These are phyloP conservation scores for Brassica rapa DNA, from an alignment of 345 rosid genomes.

Conservation along the genomic window DNA sequence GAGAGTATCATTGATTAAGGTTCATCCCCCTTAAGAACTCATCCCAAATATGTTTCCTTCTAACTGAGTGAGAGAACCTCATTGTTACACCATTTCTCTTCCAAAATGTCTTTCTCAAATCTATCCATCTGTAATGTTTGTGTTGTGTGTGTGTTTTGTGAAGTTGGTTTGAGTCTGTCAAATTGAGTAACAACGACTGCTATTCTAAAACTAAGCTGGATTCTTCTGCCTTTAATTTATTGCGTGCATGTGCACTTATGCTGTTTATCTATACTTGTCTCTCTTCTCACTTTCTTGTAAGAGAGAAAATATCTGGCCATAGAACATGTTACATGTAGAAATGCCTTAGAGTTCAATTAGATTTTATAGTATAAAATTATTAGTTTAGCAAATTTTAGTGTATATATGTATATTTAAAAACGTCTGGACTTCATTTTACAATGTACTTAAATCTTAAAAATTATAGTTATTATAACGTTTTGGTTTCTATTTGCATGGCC, in stretches of 20 bases:
- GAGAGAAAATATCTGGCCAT: background rate
- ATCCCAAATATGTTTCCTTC: conserved; percentile 21
- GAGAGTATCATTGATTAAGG: conserved; percentile 32
- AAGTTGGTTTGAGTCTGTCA: conserved; percentile 27
- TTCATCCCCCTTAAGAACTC: conserved; percentile 36
- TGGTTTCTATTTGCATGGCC: background rate
- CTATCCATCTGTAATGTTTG: conserved; percentile 37
- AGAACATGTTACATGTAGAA: background rate
- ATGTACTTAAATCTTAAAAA: background rate
- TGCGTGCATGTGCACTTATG: conserved; percentile 39
- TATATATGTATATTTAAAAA: background rate
- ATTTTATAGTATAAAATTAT: background rate
- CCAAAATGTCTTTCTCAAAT: conserved; percentile 38
- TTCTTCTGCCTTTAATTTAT: conserved; percentile 22
- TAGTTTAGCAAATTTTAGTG: background rate
- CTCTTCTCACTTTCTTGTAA: background rate
- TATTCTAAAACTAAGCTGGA: conserved; percentile 33
- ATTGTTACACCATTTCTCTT: conserved; percentile 35
- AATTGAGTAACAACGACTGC: conserved; percentile 23
- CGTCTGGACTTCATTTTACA: background rate
- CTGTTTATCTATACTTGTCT: conserved; percentile 20
- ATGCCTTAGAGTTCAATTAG: background rate
- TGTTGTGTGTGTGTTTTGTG: conserved; percentile 36
- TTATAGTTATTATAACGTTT: background rate
- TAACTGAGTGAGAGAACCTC: conserved; percentile 37